These are phyloP conservation scores for Lepidopterella palustris DNA, from an alignment of 495 filamentous ascomycete species.

Conservation along the genomic window DNA sequence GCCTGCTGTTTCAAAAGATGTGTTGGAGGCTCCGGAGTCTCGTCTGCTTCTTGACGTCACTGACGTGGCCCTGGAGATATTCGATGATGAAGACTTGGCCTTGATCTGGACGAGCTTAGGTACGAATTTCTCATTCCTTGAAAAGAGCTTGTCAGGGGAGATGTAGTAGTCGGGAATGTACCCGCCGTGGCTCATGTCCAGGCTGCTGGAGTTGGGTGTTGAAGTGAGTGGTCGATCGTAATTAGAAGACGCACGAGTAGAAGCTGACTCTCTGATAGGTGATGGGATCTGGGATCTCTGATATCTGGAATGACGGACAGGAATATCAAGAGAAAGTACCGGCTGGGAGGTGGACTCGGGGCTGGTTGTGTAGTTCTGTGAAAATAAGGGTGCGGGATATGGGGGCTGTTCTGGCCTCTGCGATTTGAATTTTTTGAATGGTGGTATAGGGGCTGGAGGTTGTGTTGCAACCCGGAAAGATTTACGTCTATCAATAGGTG, in stretches of 20 bases:
- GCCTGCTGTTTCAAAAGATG: slow-evolving; percentile 36
- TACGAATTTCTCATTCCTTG: neutral
- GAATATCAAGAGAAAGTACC: slow-evolving; percentile 21
- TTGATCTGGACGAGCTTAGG: slow-evolving; percentile 14
- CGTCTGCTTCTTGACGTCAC: slow-evolving; percentile 12
- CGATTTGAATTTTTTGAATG: slow-evolving; percentile 19
- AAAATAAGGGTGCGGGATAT: too few relatives aligned
- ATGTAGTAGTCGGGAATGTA: slow-evolving; percentile 29
- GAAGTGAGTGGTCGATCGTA: neutral
- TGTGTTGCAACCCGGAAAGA: slow-evolving; percentile 12
- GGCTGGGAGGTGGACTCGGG: slow-evolving; percentile 9
- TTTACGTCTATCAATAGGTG: slow-evolving; percentile 5
- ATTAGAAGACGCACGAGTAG: neutral
- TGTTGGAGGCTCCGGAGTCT: slow-evolving; percentile 31
- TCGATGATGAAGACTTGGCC: slow-evolving; percentile 10
- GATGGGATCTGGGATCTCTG: neutral
- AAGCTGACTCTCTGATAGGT: neutral
- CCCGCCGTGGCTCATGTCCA: slow-evolving; percentile 1
- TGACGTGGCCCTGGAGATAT: slow-evolving; percentile 14
- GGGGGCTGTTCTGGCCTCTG: slow-evolving; percentile 9
- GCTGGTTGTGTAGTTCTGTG: too few relatives aligned
- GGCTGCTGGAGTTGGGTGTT: neutral
- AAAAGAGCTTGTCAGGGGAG: slow-evolving; percentile 3
- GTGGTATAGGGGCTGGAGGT: slow-evolving; percentile 20
- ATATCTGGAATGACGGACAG: slow-evolving; percentile 26